These are phyloP conservation scores for Tolypocladium tropicale DNA, from an alignment of 2,329 filamentous ascomycete genomes.

Conservation along the genomic window DNA sequence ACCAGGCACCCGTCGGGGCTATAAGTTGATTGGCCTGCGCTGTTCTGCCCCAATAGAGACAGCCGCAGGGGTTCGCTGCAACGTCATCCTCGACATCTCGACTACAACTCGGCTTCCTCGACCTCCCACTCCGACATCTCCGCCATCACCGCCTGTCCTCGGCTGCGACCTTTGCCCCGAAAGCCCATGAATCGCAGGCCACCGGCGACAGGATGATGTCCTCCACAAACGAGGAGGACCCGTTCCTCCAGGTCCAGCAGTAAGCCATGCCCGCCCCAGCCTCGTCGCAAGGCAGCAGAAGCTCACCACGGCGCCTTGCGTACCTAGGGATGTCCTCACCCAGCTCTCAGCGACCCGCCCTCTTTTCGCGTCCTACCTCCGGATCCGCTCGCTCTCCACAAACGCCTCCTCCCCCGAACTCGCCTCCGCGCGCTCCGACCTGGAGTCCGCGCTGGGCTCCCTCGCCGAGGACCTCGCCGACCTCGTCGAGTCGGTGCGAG, in stretches of 20 bases:
- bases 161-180: background rate
- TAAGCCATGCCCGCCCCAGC: constrained; percentile 23
- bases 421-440: constrained; percentile 61
- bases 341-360: constrained; percentile 73
- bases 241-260: constrained; percentile 65
- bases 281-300: background rate
- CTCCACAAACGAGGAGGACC: constrained; percentile 56
- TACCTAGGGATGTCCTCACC: constrained; percentile 81
- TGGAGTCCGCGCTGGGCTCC: constrained; percentile 53
- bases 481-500: constrained; percentile 75
- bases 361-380: constrained; percentile 88
- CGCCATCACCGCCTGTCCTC: background rate
- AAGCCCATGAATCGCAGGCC: constrained; percentile 12
- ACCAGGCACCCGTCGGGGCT: background rate
- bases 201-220: constrained; percentile 47
- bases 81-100: background rate
- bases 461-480: constrained; percentile 80
- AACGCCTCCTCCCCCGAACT: constrained; percentile 72
- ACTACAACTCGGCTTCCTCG: background rate
- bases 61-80: background rate
- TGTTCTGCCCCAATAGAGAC: no score
- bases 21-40: background rate
- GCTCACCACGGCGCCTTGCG: background rate
- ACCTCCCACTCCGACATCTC: background rate
- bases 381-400: constrained; percentile 79